Evolutionary conservation across 2,329 filamentous ascomycete species (phyloP).

Genomic region (Zalaria obscura): DNA sequence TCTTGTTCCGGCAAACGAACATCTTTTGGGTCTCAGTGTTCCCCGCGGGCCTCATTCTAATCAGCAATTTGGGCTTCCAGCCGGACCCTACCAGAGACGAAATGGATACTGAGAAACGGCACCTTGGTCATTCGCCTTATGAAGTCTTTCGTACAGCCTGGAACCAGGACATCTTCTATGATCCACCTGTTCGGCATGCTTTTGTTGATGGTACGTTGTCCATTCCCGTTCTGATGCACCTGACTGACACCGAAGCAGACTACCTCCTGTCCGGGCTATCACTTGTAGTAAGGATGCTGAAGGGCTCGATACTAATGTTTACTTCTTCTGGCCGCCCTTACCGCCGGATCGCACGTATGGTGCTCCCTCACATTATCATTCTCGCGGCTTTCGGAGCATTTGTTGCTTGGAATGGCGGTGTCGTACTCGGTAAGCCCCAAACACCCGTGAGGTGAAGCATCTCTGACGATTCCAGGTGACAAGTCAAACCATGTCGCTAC

Average conservation of each 20-base stretch:
- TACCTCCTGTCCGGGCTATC: slow-evolving; percentile 8
- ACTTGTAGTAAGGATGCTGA: background rate
- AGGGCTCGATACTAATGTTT: background rate
- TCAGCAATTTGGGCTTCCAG: slow-evolving; percentile 38
- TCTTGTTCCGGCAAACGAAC: slow-evolving; percentile 85
- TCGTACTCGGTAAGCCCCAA: slow-evolving; percentile 58
- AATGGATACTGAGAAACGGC: background rate
- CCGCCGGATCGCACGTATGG: slow-evolving; percentile 1
- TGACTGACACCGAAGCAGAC: slow-evolving; percentile 8
- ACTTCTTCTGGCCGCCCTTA: slow-evolving; percentile 1
- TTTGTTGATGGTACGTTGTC: slow-evolving; percentile 30
- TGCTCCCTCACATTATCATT: slow-evolving; percentile 42
- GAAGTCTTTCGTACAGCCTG: slow-evolving; percentile 18
- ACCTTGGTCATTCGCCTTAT: background rate
- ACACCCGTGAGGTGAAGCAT: background rate
- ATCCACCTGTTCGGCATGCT: slow-evolving; percentile 34
- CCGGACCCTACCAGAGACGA: slow-evolving; percentile 25
- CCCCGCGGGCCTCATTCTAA: slow-evolving; percentile 39
- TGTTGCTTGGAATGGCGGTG: slow-evolving; percentile 75
- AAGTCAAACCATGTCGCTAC: slow-evolving; percentile 89
- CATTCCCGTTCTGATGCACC: background rate
- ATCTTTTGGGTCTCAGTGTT: slow-evolving; percentile 87
- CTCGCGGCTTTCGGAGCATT: slow-evolving; percentile 58
- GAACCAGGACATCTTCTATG: slow-evolving; percentile 31
- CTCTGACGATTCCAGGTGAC: slow-evolving; percentile 45